Evolutionary conservation across 164 flowering plant species (phyloP).

Genomic region (Tetrastigma voinierianum): DNA sequence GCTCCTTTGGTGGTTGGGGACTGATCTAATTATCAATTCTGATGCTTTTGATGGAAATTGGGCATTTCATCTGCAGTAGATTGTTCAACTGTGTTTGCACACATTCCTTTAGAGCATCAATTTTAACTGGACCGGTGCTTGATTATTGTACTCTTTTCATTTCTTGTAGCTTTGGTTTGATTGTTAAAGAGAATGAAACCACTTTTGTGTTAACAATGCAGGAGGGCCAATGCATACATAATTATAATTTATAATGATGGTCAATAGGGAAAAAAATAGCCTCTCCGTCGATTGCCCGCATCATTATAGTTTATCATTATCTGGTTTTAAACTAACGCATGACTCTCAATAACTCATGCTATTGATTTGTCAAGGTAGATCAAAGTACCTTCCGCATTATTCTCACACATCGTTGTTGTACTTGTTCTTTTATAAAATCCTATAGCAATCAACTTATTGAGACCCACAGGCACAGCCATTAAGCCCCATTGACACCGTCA

Average conservation of each 20-base stretch:
- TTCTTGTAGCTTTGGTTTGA: not conserved
- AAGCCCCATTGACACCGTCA: constrained; percentile 1
- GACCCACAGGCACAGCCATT: constrained; percentile 11
- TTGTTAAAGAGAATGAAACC: not conserved
- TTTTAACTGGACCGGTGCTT: not conserved
- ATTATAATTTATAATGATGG: not conserved
- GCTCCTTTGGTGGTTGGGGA: constrained; percentile 1
- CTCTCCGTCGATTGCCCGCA: not conserved
- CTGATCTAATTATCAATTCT: not conserved
- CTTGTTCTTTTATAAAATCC: constrained; percentile 10
- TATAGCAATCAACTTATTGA: constrained; percentile 12
- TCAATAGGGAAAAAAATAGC: not conserved
- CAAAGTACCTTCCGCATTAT: constrained; percentile 4
- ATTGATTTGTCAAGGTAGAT: constrained; percentile 1
- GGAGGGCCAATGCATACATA: not conserved
- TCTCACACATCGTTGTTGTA: constrained; percentile 6
- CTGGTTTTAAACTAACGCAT: not conserved
- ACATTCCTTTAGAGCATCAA: not conserved
- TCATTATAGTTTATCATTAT: constrained; percentile 5
- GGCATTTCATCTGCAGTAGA: not conserved
- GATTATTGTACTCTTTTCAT: not conserved
- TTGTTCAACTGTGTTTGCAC: not conserved
- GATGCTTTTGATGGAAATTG: not conserved
- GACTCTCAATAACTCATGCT: not conserved
- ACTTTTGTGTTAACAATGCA: not conserved